phyloP scores from a whole-genome alignment of 148 eudicot species.

The Amaranthus hypochondriacus region DNA sequence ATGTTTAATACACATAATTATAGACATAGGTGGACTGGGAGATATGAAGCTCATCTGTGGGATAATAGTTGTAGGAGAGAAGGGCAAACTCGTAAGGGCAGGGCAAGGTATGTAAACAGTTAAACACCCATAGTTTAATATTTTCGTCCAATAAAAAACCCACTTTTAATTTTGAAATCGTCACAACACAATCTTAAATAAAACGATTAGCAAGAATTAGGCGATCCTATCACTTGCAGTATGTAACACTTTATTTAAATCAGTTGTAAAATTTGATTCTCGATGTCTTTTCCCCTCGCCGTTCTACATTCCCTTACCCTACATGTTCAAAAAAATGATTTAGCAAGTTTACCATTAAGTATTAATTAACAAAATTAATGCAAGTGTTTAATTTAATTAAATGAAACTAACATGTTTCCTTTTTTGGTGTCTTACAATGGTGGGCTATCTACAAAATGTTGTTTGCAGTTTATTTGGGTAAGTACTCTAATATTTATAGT shows the following conservation, averaged over 20 bases:
- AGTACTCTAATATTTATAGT: slow-evolving; percentile 17
- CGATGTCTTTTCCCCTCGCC: too few species aligned
- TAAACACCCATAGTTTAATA: background rate
- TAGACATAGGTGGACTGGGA: slow-evolving; percentile 98
- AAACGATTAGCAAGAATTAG: too few species aligned
- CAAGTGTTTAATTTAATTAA: background rate
- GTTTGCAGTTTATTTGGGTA: slow-evolving; percentile 92
- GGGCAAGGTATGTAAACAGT: slow-evolving; percentile 65
- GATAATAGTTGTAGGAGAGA: slow-evolving; percentile 97
- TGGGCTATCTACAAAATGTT: slow-evolving; percentile 30
- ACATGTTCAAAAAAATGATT: too few species aligned
- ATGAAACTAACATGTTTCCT: slow-evolving; percentile 18
- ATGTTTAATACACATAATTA: background rate
- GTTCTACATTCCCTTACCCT: too few species aligned
- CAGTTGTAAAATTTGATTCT: too few species aligned
- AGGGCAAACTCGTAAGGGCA: slow-evolving; percentile 94
- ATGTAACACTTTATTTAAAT: too few species aligned
- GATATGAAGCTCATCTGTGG: slow-evolving; percentile 99
- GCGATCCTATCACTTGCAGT: too few species aligned
- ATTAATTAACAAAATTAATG: too few species aligned
- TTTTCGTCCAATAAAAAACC: background rate
- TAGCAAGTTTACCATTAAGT: too few species aligned
- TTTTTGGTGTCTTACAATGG: slow-evolving; percentile 23
- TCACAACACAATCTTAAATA: too few species aligned
- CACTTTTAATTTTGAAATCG: too few species aligned